Evolutionary conservation across 371 early-diverging fungal genomes (phyloP).

Genomic region (Syncephalastrum sp.): DNA sequence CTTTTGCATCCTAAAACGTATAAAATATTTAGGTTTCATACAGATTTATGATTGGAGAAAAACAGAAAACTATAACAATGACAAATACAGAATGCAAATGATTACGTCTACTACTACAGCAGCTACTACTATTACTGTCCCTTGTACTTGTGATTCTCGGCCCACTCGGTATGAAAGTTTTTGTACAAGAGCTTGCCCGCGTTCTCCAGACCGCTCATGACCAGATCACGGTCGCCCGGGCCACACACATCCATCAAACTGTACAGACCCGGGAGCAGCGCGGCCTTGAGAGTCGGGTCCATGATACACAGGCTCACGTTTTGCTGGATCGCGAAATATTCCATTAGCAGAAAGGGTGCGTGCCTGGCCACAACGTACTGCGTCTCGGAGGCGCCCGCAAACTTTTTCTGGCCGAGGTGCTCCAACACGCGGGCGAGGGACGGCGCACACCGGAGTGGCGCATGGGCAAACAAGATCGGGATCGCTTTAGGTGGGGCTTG

Average conservation of each 20-base stretch:
- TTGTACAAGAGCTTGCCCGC: conserved; percentile 60
- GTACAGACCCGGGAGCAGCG: conserved; percentile 63
- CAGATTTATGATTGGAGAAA: conserved; percentile 1
- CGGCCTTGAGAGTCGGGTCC: conserved; percentile 45
- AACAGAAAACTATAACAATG: conserved; percentile 2
- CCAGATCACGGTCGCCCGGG: conserved; percentile 64
- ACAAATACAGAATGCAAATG: conserved; percentile 1
- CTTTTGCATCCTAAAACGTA: too few relatives aligned
- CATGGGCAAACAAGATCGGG: conserved; percentile 10
- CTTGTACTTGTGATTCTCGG: conserved; percentile 60
- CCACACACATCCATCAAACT: conserved; percentile 69
- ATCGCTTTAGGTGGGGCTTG: neutral
- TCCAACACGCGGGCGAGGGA: neutral
- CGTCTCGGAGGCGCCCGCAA: too few relatives aligned
- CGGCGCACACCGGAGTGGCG: conserved; percentile 14
- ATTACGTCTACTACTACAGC: too few relatives aligned
- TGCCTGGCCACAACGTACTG: conserved; percentile 60
- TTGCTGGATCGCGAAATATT: conserved; percentile 66
- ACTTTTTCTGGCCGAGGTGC: too few relatives aligned
- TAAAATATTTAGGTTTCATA: too few relatives aligned
- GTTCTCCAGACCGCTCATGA: conserved; percentile 62
- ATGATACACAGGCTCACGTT: conserved; percentile 56
- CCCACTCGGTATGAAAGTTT: conserved; percentile 55
- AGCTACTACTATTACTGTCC: conserved; percentile 42
- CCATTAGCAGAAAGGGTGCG: conserved; percentile 64